Evolutionary conservation across 2,329 filamentous ascomycete species (phyloP), one percentile per base, ranked within the genome.

Genomic region (Gnomoniopsis sp.): DNA sequence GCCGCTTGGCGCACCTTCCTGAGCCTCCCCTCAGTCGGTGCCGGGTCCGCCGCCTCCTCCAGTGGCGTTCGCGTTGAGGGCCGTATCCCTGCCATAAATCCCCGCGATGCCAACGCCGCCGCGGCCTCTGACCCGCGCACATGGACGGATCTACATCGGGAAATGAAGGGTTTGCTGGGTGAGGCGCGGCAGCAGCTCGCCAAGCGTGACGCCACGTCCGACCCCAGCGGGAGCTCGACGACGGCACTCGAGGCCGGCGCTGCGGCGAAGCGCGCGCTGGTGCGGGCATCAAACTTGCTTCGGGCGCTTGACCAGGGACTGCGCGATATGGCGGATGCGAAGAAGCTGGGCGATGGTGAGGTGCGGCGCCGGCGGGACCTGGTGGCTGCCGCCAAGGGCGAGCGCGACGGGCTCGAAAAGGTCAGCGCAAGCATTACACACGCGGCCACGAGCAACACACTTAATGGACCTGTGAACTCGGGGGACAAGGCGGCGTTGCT

Each of bases 71-170:
- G 49, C 30, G 41, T 55, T 33, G 61, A 62, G 30, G 55, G 65
- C 66, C 22, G 72, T 71, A 22, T 63, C 17, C 67, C 71, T 8
- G 71, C 72, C 1, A 73, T 74, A 54, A 72, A 76, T 2, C 67
- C 71, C 7, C 66, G 62, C 30, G 71, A 74, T 0, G 71, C 72
- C 6, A 72, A 75, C n/a, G 68, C 70, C 36, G 73, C 68, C 6
- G 75, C 77, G 0, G 78, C 82, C 2, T 77, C 78, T 15, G 86
- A 88, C 68, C 86, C 86, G 1, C 81, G 82, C 3, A 86, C 88
- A 1, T 95, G 91, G 90, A 74, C 93, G 26, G 90, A 93, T 68
- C 78, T 90, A 57, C 87, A 92, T 68, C 76, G 84, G 26, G 88
- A 92, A 68, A 79, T 93, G 74, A 93, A 92, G 74, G 77, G 79